Base-by-base conservation (phyloP, 768 basidiomycete genomes). In the Termitomyces sp. region DNA sequence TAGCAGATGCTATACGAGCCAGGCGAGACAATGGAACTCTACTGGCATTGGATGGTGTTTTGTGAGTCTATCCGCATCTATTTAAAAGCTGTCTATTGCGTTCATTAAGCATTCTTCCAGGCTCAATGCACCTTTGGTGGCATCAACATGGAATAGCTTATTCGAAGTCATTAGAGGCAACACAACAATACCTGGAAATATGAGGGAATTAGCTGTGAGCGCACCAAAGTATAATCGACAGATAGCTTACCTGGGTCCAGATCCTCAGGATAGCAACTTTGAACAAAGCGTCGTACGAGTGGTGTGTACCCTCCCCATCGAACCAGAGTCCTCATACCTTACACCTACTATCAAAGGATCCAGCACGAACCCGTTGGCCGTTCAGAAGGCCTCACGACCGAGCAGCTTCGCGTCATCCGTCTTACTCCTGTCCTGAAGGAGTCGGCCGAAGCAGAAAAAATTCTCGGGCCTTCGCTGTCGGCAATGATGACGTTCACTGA, bases 201-300 rank as follows among this genome's bases (percentile, higher is more conserved):
- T 77, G 72, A 65, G 75, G 16, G 75, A 76, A 53, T 63, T 75
- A 19, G 62, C 73, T 41, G 73, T 74, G 51, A 54, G 71, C 58
- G 25, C 16, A n/a, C n/a, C n/a, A n/a, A n/a, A n/a, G n/a, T n/a
- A n/a, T n/a, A n/a, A n/a, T n/a, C n/a, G n/a, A n/a, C n/a, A n/a
- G n/a, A 6, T 29, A 25, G 12, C 27, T 58, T 8, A 41, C 27
- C 38, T 43, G 6, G 37, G 5, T 19, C 6, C 41, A 70, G 70
- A 70, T 71, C 35, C 58, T 71, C 10, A 60, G 70, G 21, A 67
- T 65, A 23, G 70, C 70, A 12, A 62, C 65, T 0, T 48, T 71
- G 12, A 70, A 69, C 45, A 60, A 63, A 11, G 69, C 68, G 2
- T 53, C 70, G 5, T 71, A 70, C 54, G 62, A 70, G 64, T 71